Evolutionary conservation across 2,329 filamentous ascomycete species (phyloP).

Genomic region (Aureobasidium sp.): DNA sequence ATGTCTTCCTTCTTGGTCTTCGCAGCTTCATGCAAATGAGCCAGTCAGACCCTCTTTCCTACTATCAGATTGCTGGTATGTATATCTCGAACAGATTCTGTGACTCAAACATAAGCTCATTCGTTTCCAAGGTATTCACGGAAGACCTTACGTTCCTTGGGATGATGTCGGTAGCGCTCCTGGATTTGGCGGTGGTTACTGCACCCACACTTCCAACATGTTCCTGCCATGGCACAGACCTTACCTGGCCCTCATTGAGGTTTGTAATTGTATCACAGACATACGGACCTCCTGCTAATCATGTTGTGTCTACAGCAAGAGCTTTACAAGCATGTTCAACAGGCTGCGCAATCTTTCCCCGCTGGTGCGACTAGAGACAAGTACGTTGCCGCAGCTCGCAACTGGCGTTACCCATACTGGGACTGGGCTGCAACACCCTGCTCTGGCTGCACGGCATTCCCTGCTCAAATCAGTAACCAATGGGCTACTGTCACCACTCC

Average conservation of each 20-base stretch:
- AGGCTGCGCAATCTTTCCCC: conserved; percentile 35
- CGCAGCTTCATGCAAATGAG: conserved; percentile 60
- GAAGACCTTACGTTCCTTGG: conserved; percentile 57
- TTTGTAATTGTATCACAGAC: conserved; percentile 19
- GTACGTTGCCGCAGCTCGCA: conserved; percentile 32
- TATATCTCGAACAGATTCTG: neutral
- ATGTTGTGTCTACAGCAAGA: conserved; percentile 29
- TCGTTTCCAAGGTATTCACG: conserved; percentile 62
- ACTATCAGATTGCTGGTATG: conserved; percentile 68
- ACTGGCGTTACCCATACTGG: conserved; percentile 39
- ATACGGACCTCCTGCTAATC: neutral
- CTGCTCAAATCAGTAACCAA: conserved; percentile 32
- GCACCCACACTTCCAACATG: conserved; percentile 63
- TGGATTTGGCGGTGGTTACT: conserved; percentile 58
- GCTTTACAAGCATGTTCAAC: conserved; percentile 31
- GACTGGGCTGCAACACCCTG: conserved; percentile 37
- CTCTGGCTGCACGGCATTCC: conserved; percentile 25
- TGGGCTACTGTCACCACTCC: conserved; percentile 30
- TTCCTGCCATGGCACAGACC: conserved; percentile 80
- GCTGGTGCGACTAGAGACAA: conserved; percentile 27
- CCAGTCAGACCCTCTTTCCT: conserved; percentile 58
- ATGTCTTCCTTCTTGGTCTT: conserved; percentile 67
- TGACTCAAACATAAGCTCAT: neutral
- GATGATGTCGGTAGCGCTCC: conserved; percentile 40
- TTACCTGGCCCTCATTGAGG: conserved; percentile 58